Conservation (phyloP, 2,329 filamentous ascomycete genomes). For the Graphilbum fragrans region DNA sequence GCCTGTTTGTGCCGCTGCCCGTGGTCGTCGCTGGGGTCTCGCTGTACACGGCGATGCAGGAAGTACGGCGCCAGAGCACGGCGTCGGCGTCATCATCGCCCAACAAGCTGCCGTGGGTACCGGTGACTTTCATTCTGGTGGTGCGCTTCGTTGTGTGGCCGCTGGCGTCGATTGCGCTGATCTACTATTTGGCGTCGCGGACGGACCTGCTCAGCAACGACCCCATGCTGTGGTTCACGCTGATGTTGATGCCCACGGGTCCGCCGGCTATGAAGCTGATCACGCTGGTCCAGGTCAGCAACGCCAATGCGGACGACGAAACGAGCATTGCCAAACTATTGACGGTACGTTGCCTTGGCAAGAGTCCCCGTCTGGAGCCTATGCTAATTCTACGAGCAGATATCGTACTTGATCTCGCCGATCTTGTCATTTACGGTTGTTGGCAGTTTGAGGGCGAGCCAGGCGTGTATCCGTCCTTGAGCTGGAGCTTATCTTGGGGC, state of each 20-base stretch:
- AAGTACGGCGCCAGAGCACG: constrained; percentile 20
- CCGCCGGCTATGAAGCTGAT: constrained; percentile 35
- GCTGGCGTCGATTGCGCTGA: constrained; percentile 35
- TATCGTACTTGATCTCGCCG: neutral
- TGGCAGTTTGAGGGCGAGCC: neutral
- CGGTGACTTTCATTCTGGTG: constrained; percentile 36
- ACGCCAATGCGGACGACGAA: constrained; percentile 24
- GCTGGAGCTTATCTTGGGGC: neutral
- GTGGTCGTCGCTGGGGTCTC: constrained; percentile 57
- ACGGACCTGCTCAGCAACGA: constrained; percentile 40
- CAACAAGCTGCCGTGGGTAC: constrained; percentile 33
- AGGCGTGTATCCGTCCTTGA: neutral
- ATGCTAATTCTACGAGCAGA: no score
- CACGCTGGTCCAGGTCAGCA: constrained; percentile 30
- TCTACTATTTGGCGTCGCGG: constrained; percentile 41
- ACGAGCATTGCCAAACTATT: constrained; percentile 30
- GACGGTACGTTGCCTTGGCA: constrained; percentile 19
- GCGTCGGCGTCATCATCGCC: constrained; percentile 14
- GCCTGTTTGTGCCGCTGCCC: constrained; percentile 51
- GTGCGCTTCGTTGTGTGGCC: constrained; percentile 53
- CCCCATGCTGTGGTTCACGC: constrained; percentile 52
- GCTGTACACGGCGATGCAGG: constrained; percentile 39
- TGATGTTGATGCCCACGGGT: constrained; percentile 35
- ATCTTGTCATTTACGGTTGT: neutral
- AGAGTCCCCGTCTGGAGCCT: no score